Evolutionary conservation across 2,329 filamentous ascomycete species (phyloP), one percentile per base, ranked within the genome.

Genomic region (Hymenoscyphus linearis): DNA sequence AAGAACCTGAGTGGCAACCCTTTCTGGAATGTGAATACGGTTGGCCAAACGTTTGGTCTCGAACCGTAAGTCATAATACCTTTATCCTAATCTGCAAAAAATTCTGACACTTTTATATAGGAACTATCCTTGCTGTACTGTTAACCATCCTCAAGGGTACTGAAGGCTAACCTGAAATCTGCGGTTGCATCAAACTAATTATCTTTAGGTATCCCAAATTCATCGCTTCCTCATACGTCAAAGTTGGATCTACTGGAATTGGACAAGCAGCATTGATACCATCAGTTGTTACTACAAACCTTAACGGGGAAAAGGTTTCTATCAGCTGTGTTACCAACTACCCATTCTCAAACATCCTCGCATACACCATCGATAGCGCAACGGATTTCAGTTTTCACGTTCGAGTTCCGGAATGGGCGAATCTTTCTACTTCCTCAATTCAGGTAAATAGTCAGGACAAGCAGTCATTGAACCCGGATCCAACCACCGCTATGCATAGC

Each of bases 81-180:
- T 47, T 4, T 16, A 2, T 22, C 13, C 3, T 16, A 22, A 5
- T 4, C 18, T 47, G 2, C 9, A 12, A 22, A 4, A 1, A 47
- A 47, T 22, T 47, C 18, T 16, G 13, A 47, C 3, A 16, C 40
- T 47, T 2, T n/a, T n/a, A n/a, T n/a, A n/a, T n/a, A 47, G 40
- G 14, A 47, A 47, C 18, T 47, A 47, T 22, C 40, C 40, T 16
- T 47, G 82, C 70, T 85, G 82, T 65, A 83, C 82, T 1, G 82
- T 85, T 62, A 85, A 85, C 61, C 80, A 84, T 64, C 79, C 77
- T 1, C 81, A 84, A 66, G 83, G 60, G 52, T 62, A 57, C 14
- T 26, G 13, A 1, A 13, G 9, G 1, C 40, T 47, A 1, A 22
- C 1, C 13, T 16, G 1, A 47, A 4, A 1, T 22, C 4, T 47